Percentiles rank a stretch among this genome's conserved stretches.
These are phyloP conservation scores for Colletotrichum siamense DNA, from an alignment of 2,329 filamentous ascomycete species.

Conservation along the genomic window DNA sequence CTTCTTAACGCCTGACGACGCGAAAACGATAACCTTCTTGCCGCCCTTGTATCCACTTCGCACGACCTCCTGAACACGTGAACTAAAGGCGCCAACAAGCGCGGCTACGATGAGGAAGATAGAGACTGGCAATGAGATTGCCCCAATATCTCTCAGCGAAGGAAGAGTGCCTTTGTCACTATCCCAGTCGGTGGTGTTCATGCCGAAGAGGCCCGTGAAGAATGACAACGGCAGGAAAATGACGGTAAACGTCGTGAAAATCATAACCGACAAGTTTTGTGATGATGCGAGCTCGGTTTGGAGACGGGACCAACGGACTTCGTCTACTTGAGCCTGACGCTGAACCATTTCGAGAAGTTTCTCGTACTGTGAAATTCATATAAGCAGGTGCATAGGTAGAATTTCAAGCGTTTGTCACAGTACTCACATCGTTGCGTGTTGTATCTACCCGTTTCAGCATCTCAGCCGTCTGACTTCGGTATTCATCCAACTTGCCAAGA, in stretches of 20 bases:
- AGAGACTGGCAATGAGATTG: conserved; percentile 54
- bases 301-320: conserved; percentile 66
- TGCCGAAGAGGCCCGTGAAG: conserved; percentile 70
- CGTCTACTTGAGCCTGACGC: conserved; percentile 70
- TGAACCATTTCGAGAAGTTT: conserved; percentile 72
- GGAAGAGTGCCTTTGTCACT: conserved; percentile 41
- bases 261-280: conserved; percentile 68
- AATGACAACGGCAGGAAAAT: conserved; percentile 70
- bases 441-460: conserved; percentile 64
- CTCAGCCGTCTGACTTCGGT: conserved; percentile 56
- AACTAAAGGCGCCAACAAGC: conserved; percentile 62
- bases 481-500: conserved; percentile 57
- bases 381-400: fast-evolving
- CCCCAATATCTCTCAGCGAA: conserved; percentile 49
- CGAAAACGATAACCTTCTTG: background rate
- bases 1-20: background rate
- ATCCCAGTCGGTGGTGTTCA: conserved; percentile 69
- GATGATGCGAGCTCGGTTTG: conserved; percentile 68
- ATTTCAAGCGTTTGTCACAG: fast-evolving
- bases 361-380: conserved; percentile 47
- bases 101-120: conserved; percentile 53
- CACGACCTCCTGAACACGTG: conserved; percentile 40
- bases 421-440: conserved; percentile 58
- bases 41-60: conserved; percentile 25
- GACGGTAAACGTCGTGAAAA: conserved; percentile 69